These are phyloP conservation scores for Caryocar brasiliense DNA, from an alignment of 441 rosid genomes.

Conservation along the genomic window DNA sequence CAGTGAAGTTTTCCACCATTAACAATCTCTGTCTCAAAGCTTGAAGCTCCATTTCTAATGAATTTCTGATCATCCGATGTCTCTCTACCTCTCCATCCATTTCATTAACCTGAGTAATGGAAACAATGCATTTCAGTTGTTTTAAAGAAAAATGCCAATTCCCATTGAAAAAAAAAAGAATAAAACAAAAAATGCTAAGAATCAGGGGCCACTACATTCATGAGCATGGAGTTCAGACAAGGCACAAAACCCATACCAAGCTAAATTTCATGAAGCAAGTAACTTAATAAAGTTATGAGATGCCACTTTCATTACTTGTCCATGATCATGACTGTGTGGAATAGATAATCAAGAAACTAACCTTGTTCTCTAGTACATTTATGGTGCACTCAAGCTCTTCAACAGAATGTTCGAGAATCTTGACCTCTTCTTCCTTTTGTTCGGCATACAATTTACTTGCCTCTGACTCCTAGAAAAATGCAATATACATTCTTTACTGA, in stretches of 20 bases:
- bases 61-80: constrained; percentile 59
- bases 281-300: too few relatives aligned
- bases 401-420: constrained; percentile 74
- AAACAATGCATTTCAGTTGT: constrained; percentile 13
- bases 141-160: constrained; percentile 5
- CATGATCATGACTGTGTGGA: too few relatives aligned
- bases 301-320: too few relatives aligned
- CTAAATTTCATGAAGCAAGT: constrained; percentile 1
- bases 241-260: constrained; percentile 3
- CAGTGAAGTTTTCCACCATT: constrained; percentile 52
- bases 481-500: background rate
- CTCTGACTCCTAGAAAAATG: constrained; percentile 55
- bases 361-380: constrained; percentile 84
- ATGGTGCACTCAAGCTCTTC: constrained; percentile 88
- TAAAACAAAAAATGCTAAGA: too few relatives aligned
- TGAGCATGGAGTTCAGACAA: background rate
- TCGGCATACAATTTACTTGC: constrained; percentile 68
- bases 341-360: constrained; percentile 17
- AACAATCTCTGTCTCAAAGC: constrained; percentile 56
- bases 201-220: background rate
- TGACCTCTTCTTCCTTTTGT: constrained; percentile 88
- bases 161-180: too few relatives aligned
- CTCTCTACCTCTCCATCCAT: constrained; percentile 82
- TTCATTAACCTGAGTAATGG: constrained; percentile 55
- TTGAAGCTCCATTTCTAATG: constrained; percentile 71